phyloP scores from a whole-genome alignment of 225 moss, liverwort and hornwort genomes.

The Takakia lepidozioides region DNA sequence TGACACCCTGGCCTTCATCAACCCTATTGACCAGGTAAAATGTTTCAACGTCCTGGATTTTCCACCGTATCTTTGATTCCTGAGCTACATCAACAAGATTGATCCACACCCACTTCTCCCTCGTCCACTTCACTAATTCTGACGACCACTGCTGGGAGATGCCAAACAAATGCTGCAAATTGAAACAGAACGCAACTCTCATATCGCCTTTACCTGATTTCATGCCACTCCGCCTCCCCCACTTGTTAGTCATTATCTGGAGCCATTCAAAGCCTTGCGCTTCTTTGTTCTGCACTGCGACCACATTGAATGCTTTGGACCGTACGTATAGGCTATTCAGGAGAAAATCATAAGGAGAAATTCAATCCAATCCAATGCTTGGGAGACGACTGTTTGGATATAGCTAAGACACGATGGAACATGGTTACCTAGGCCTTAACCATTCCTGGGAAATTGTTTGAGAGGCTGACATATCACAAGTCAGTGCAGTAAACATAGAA shows the following conservation, averaged over 20 bases:
- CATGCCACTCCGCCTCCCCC: slow-evolving; percentile 10
- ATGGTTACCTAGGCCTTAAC: too few relatives aligned
- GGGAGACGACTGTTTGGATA: too few relatives aligned
- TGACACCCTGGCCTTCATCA: slow-evolving; percentile 1
- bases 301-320: slow-evolving; percentile 14
- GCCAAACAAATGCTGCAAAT: slow-evolving; percentile 12
- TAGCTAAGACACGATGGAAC: too few relatives aligned
- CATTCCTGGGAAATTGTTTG: too few relatives aligned
- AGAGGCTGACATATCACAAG: too few relatives aligned
- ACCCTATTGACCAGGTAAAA: neutral
- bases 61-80: too few relatives aligned
- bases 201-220: slow-evolving; percentile 13
- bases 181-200: slow-evolving; percentile 19
- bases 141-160: slow-evolving; percentile 5
- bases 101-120: slow-evolving; percentile 19
- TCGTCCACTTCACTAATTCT: slow-evolving; percentile 6
- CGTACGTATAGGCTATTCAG: slow-evolving; percentile 11
- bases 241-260: slow-evolving; percentile 12
- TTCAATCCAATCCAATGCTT: too few relatives aligned
- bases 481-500: too few relatives aligned
- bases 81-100: too few relatives aligned
- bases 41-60: too few relatives aligned
- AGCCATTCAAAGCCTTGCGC: slow-evolving; percentile 3
- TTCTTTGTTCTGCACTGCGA: neutral
- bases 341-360: neutral